phyloP scores from a whole-genome alignment of 768 basidiomycete genomes.

The Boletus fagicola region DNA sequence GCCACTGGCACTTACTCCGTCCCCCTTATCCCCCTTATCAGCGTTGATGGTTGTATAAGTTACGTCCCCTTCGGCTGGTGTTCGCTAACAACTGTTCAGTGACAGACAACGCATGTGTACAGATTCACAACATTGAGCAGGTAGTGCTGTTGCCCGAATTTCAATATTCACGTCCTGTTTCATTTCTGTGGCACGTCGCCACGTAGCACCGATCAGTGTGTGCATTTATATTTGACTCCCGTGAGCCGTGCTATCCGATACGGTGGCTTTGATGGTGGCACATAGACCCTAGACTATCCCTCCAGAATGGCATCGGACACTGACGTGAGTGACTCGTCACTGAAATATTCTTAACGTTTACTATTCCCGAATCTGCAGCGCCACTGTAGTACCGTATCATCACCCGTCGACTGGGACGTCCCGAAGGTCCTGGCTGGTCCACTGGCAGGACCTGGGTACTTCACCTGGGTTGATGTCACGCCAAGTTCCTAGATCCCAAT shows the following conservation, averaged over 20 bases:
- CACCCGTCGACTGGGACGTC: neutral
- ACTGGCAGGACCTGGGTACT: neutral
- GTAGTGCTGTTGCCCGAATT: neutral
- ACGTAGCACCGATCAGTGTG: no score
- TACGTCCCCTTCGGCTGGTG: neutral
- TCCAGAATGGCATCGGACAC: neutral
- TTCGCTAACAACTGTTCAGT: slow-evolving; percentile 1
- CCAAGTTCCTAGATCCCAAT: neutral
- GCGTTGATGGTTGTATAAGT: neutral
- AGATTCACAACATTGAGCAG: neutral
- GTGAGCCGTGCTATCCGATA: neutral
- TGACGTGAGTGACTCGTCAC: neutral
- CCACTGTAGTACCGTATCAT: neutral
- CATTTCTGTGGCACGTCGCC: neutral
- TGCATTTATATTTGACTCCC: neutral
- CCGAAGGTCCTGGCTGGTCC: neutral
- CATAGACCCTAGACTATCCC: neutral
- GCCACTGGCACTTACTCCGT: neutral
- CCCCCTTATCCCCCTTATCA: slow-evolving; percentile 10
- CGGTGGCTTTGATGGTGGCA: neutral
- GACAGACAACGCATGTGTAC: neutral
- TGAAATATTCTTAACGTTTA: neutral
- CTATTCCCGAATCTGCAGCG: neutral
- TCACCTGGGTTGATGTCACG: neutral
- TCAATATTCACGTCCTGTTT: neutral